Evolutionary conservation across 2,329 filamentous ascomycete genomes (phyloP), one percentile per base, ranked within the genome.

Genomic region (Waltergamsia citrina): DNA sequence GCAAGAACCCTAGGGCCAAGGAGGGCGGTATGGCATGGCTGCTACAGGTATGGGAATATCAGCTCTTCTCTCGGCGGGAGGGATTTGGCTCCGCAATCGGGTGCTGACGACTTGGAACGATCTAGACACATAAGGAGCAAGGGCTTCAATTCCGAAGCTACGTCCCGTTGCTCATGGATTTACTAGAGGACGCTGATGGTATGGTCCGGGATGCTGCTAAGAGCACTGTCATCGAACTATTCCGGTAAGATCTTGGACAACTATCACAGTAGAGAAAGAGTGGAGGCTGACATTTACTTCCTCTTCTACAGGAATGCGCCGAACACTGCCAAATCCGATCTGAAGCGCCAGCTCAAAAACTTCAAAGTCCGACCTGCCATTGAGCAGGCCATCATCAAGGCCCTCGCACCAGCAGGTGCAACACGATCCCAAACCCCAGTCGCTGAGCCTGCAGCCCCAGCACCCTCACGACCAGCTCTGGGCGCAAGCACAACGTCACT

Each of bases 291-390:
- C 32, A 16, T 12, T n/a, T n/a, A n/a, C n/a, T n/a, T n/a, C n/a
- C n/a, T 24, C n/a, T 24, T n/a, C 8, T n/a, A 24, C 22, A 27
- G 82, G 43, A 78, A 75, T 48, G 87, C 86, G 1, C 83, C 87
- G 12, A 81, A 83, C 43, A 69, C 78, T 37, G 90, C 88, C 32
- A 94, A 94, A 55, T 82, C 82, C 3, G 88, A 95, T 50, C 64
- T 96, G 22, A 92, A 92, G 62, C 82, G 77, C 51, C 86, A 94
- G 57, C 67, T 96, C 39, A 81, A 83, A 52, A 78, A 77, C 48
- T 83, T 84, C 56, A 86, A 86, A 49, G 85, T 96, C 32, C 77
- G 90, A 28, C 85, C 86, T 41, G 81, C 85, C 11, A 95, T 94
- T 48, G 81, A 85, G 41, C 74, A 79, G 36, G 81, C 82, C 41